Conservation (phyloP, 352 stramenopile species). For the Phytophthora cactorum region DNA sequence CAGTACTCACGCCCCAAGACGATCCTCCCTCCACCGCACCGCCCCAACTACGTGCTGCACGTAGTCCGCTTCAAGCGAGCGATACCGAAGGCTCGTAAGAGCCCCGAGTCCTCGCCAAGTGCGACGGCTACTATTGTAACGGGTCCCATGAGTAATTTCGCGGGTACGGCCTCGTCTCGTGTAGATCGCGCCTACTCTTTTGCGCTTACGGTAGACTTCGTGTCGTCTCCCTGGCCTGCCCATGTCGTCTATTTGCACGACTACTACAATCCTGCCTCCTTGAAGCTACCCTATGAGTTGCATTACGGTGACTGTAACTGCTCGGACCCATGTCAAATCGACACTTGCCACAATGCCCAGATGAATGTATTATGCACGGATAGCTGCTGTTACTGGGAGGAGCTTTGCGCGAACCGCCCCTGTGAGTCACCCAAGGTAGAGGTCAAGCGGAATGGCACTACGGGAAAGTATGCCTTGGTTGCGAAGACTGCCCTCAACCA, state of each 20-base stretch:
- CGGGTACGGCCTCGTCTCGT: not conserved
- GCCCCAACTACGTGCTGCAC: not conserved
- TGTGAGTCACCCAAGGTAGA: not conserved
- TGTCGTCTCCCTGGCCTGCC: not conserved
- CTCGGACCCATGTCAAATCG: not conserved
- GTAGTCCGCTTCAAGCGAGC: not conserved
- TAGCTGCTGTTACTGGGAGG: not conserved
- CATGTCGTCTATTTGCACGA: not conserved
- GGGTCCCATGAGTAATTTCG: not conserved
- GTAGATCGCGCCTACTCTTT: not conserved
- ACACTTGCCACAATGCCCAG: not conserved
- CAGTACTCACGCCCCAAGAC: not conserved
- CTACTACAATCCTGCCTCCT: not conserved
- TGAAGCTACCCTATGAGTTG: not conserved
- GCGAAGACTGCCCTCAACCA: not conserved
- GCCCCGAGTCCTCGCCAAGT: not conserved
- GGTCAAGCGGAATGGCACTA: not conserved
- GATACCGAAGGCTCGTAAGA: not conserved
- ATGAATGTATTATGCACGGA: slow-evolving; percentile 6
- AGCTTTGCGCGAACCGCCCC: slow-evolving; percentile 2
- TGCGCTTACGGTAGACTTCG: not conserved
- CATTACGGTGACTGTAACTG: not conserved
- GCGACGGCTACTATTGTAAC: not conserved
- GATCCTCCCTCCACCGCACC: not conserved
- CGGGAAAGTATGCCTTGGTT: not conserved